Conservation (phyloP, 208 protist genomes). For the Angomonas ambiguus region DNA sequence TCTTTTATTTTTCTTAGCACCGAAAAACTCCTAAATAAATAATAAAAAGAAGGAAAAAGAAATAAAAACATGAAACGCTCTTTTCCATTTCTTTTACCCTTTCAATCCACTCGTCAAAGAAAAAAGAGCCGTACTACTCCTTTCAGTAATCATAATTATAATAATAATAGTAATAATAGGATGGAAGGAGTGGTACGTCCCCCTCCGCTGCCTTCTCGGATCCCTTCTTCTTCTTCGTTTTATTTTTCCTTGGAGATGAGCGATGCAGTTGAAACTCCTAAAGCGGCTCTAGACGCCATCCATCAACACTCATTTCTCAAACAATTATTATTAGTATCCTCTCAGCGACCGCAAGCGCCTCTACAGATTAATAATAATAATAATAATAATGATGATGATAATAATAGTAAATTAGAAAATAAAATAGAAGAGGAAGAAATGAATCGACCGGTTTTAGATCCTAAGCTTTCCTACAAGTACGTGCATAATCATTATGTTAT, state of each 20-base stretch:
- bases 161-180: neutral
- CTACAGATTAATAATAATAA: too few species aligned
- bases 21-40: neutral
- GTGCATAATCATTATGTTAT: neutral
- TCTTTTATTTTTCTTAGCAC: neutral
- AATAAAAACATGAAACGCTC: neutral
- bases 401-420: neutral
- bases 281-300: neutral
- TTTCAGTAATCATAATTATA: neutral
- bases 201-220: neutral
- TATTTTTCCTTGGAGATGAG: neutral
- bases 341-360: too few species aligned
- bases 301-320: too few species aligned
- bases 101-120: neutral
- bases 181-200: neutral
- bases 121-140: neutral
- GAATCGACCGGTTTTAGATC: neutral
- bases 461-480: neutral
- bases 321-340: too few species aligned
- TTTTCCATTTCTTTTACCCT: neutral
- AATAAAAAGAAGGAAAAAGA: slow-evolving; percentile 3
- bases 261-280: neutral
- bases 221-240: neutral
- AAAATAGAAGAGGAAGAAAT: too few species aligned
- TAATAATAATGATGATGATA: slow-evolving; percentile 3